Base-by-base conservation (phyloP, 1,139 yeast genomes). In the Candida labiduridarum region DNA sequence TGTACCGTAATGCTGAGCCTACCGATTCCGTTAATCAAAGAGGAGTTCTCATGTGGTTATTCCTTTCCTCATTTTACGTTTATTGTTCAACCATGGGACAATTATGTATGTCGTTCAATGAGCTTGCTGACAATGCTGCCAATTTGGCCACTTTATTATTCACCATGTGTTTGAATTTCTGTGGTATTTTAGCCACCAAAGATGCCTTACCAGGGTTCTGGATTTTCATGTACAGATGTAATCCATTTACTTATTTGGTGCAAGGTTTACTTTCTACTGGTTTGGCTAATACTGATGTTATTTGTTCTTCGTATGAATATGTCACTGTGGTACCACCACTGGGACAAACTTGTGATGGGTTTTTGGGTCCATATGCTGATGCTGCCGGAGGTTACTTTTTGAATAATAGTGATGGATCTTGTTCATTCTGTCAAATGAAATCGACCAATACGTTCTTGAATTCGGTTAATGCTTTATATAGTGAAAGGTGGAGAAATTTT, bases 401-500 rank as follows among this genome's bases (percentile, higher is more conserved):
- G 5, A 74, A 80, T 54, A 64, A 73, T 2, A 53, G 56, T 43
- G 33, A 55, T 6, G 68, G 61, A 22, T 50, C 45, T 25, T 85
- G 91, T 68, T 44, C 64, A 3, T 82, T 70, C 68, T 86, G 92
- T 67, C 58, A 74, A 14, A 65, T 78, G 55, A 59, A 68, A 1
- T 56, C 66, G 2, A 84, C 90, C 5, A 76, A 85, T 60, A 76
- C 63, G 10, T 86, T 71, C 64, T 73, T 86, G 67, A 56, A 56
- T 0, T 39, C 66, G 15, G 71, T 84, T 40, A 68, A 72, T 49
- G 69, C 84, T 16, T 36, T 58, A 1, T 87, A 63, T 60, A 47
- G 63, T n/a, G 70, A 76, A 55, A 76, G 82, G 66, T 85, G 91
- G 89, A 82, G 91, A 75, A 80, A 86, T 63, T 76, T 76, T 56